Percentiles rank a stretch among this genome's conserved stretches.
Conservation (phyloP, 495 filamentous ascomycete species). For the Beverwykella pulmonaria region DNA sequence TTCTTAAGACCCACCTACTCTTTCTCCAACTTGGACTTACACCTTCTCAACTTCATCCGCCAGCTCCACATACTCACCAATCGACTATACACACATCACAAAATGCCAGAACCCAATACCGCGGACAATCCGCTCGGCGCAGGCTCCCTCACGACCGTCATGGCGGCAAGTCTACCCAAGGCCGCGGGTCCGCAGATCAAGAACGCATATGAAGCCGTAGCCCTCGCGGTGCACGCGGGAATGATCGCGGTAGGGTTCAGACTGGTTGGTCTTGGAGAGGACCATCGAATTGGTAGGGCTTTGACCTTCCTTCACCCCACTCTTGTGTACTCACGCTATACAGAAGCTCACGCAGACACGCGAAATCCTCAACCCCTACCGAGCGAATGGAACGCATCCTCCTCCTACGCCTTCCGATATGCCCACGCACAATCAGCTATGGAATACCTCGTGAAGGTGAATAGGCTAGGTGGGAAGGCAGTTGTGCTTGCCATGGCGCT, state of each 20-base stretch:
- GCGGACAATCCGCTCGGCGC: conserved; percentile 45
- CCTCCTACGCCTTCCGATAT: conserved; percentile 80
- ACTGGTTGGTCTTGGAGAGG: conserved; percentile 80
- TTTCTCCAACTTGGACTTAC: background rate
- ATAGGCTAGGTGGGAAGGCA: conserved; percentile 79
- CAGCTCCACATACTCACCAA: background rate
- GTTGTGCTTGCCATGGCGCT: conserved; percentile 78
- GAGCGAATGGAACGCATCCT: conserved; percentile 72
- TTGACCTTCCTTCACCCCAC: background rate
- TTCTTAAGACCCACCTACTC: background rate
- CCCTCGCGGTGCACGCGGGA: conserved; percentile 80
- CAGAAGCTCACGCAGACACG: conserved; percentile 56
- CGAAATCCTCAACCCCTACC: conserved; percentile 61
- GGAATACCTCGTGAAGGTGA: conserved; percentile 78
- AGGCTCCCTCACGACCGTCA: conserved; percentile 45
- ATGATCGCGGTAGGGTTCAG: conserved; percentile 81
- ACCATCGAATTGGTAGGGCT: conserved; percentile 66
- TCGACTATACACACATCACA: background rate
- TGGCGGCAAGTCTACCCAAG: conserved; percentile 60
- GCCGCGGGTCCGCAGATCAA: conserved; percentile 63
- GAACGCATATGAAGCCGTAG: conserved; percentile 80
- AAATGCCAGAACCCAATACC: conserved; percentile 31
- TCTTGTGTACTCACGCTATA: conserved; percentile 9
- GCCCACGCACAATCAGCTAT: conserved; percentile 86
- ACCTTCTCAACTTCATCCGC: conserved; percentile 13